phyloP scores from a whole-genome alignment of 2,329 filamentous ascomycete genomes.

The Fusarium decemcellulare region DNA sequence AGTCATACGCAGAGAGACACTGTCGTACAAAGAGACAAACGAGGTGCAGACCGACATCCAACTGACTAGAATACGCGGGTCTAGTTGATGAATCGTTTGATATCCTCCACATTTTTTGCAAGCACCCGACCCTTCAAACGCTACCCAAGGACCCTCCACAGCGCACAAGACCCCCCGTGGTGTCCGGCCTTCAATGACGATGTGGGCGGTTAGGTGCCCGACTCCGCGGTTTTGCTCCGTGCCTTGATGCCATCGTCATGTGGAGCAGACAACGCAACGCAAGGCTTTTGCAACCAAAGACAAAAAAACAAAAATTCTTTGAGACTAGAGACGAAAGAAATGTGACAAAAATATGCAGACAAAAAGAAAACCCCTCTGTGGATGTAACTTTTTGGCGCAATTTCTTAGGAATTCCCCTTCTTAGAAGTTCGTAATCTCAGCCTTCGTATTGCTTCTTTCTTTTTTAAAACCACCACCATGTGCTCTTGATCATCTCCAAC shows the following conservation, averaged over 20 bases:
- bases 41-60: conserved; percentile 1
- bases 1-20: conserved; percentile 8
- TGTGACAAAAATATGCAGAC: not conserved
- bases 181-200: conserved; percentile 29
- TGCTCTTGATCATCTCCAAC: not conserved
- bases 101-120: not conserved
- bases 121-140: conserved; percentile 23
- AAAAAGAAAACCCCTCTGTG: not conserved
- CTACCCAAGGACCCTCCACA: conserved; percentile 2
- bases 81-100: not conserved
- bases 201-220: conserved; percentile 24
- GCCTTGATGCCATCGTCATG: conserved; percentile 15
- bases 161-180: not conserved
- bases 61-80: conserved; percentile 3
- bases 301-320: not conserved
- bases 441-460: conserved; percentile 7
- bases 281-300: not conserved
- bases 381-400: not conserved
- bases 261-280: conserved; percentile 11
- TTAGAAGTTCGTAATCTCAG: conserved; percentile 21
- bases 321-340: conserved; percentile 1
- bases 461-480: not conserved
- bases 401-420: conserved; percentile 18
- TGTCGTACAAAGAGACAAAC: conserved; percentile 12
- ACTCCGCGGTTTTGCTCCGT: conserved; percentile 21